Base-by-base conservation (phyloP, 352 stramenopile species). In the Phytophthora kernoviae region DNA sequence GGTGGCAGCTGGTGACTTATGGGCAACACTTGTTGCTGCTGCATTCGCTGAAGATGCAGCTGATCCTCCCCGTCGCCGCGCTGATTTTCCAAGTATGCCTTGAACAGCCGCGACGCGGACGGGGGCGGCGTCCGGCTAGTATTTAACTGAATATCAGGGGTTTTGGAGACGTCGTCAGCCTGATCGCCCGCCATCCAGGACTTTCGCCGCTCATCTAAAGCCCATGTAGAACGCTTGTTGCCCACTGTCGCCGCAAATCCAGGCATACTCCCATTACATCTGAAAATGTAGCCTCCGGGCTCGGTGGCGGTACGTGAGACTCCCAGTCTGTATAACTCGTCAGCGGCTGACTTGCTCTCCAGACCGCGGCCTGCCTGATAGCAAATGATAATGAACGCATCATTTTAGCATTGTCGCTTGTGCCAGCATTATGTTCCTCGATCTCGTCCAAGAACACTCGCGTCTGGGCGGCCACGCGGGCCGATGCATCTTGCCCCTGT, bases 311-410 rank as follows among this genome's bases (percentile, higher is more conserved):
- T 9, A 79, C 58, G n/a, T 88, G 74, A 12, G 71, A 75, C 18
- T 87, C 79, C 81, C 81, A 92, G 40, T 86, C 79, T 32, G 76
- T 82, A 48, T 85, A 90, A 41, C 75, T 79, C 20, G 72, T 88
- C 30, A 91, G 63, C 18, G 84, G 86, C 43, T 88, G 77, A 39
- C 86, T 91, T 32, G 82, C 84, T 4, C 81, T 79, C 86, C 86
- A 95, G 34, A 93, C 65, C 5, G 86, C 84, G 2, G 85, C 81
- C 57, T 91, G 84, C 24, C 86, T 82, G 43, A 93, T 88, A 26
- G 86, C 84, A 5, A 80, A 64, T 4, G 86, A 95, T 42, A 95
- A 58, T 26, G 83, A 91, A 5, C 79, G 79, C 81, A 87, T 88
- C 54, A 87, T 68, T 44, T 83, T 90, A 45, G 78, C 80, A 39